phyloP scores from a whole-genome alignment of 2,329 filamentous ascomycete species.

The Coniella vitis region DNA sequence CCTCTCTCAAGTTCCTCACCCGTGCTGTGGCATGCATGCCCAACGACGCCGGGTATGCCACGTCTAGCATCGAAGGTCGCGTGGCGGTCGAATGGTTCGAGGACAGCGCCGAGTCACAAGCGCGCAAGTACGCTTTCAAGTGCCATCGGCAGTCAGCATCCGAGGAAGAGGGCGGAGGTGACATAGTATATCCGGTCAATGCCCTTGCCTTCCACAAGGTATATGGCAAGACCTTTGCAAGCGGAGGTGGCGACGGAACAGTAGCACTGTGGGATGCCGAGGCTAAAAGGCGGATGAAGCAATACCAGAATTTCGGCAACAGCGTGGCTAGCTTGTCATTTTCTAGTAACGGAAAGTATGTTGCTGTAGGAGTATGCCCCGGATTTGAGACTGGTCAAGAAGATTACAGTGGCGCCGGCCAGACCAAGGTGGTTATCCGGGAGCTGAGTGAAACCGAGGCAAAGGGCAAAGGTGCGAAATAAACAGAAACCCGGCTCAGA shows the following conservation, averaged over 20 bases:
- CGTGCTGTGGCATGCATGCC: slow-evolving; percentile 93
- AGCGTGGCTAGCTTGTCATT: slow-evolving; percentile 75
- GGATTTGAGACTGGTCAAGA: slow-evolving; percentile 85
- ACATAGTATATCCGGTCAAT: slow-evolving; percentile 88
- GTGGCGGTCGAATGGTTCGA: slow-evolving; percentile 99
- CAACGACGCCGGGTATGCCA: slow-evolving; percentile 89
- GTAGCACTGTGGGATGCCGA: slow-evolving; percentile 92
- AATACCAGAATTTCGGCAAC: slow-evolving; percentile 78
- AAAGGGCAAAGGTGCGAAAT: slow-evolving; percentile 74
- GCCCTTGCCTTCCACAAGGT: slow-evolving; percentile 81
- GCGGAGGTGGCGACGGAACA: slow-evolving; percentile 81
- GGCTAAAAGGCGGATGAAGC: slow-evolving; percentile 80
- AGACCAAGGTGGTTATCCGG: slow-evolving; percentile 71
- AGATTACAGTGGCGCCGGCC: slow-evolving; percentile 64
- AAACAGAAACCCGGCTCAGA: slow-evolving; percentile 16
- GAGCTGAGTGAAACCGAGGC: slow-evolving; percentile 85
- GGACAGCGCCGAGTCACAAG: slow-evolving; percentile 73
- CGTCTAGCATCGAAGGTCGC: slow-evolving; percentile 85
- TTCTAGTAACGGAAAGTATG: slow-evolving; percentile 65
- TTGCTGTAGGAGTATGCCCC: slow-evolving; percentile 76
- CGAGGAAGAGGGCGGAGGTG: slow-evolving; percentile 56
- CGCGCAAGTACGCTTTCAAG: slow-evolving; percentile 96
- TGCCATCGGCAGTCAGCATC: slow-evolving; percentile 76
- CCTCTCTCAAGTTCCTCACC: slow-evolving; percentile 92
- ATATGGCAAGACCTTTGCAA: slow-evolving; percentile 72